These are phyloP conservation scores for Candolleomyces aberdarensis DNA, from an alignment of 768 basidiomycete genomes.

Conservation along the genomic window DNA sequence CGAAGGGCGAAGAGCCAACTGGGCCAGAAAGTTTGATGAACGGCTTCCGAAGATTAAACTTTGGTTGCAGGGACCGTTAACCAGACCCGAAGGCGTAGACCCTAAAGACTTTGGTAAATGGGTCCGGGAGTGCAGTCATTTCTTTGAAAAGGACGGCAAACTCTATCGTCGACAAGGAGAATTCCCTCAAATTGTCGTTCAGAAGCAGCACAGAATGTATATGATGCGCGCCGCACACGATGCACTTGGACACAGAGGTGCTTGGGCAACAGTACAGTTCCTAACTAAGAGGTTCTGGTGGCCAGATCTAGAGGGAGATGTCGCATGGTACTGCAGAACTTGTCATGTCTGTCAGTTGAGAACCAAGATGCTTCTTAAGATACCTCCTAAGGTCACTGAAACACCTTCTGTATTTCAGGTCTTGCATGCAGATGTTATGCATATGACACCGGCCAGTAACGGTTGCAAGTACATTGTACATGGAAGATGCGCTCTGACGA, in stretches of 20 bases:
- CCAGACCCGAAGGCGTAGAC: not conserved
- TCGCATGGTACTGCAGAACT: slow-evolving; percentile 21
- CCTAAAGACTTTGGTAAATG: not conserved
- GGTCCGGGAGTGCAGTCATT: slow-evolving; percentile 10
- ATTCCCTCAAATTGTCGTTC: slow-evolving; percentile 19
- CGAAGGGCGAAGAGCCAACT: not conserved
- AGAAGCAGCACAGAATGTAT: slow-evolving; percentile 8
- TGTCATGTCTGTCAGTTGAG: slow-evolving; percentile 22
- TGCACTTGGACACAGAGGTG: slow-evolving; percentile 21
- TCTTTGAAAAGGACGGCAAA: slow-evolving; percentile 13
- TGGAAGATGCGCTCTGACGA: slow-evolving; percentile 14
- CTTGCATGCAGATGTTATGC: slow-evolving; percentile 21
- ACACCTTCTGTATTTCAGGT: slow-evolving; percentile 21
- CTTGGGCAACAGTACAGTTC: slow-evolving; percentile 13
- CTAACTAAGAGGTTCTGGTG: slow-evolving; percentile 25
- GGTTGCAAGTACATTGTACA: slow-evolving; percentile 22
- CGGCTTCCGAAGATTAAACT: not conserved
- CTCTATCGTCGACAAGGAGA: slow-evolving; percentile 12
- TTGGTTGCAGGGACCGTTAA: not conserved
- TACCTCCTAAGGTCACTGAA: slow-evolving; percentile 15
- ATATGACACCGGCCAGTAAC: slow-evolving; percentile 17
- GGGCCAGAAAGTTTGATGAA: not conserved
- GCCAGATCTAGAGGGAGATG: slow-evolving; percentile 22
- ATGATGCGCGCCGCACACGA: slow-evolving; percentile 22
- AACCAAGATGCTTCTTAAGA: slow-evolving; percentile 14